phyloP scores from a whole-genome alignment of 495 filamentous ascomycete genomes.

The Apiosordaria backusii region DNA sequence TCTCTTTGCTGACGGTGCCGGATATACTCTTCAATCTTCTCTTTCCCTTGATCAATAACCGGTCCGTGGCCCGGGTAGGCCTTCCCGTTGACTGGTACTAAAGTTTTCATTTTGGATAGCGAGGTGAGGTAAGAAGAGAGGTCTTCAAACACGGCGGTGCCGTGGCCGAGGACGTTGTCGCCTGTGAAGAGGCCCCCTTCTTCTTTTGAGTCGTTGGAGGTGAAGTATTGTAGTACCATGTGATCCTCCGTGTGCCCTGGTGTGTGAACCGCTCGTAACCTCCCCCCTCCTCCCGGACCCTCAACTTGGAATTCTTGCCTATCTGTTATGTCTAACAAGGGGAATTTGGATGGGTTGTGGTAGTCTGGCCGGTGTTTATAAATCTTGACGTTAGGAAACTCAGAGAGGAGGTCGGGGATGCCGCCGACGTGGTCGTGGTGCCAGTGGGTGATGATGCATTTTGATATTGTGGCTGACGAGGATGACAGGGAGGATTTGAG shows the following conservation, averaged over 20 bases:
- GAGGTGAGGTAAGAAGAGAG: conserved; percentile 68
- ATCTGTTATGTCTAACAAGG: conserved; percentile 58
- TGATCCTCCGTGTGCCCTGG: conserved; percentile 90
- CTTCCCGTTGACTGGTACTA: conserved; percentile 37
- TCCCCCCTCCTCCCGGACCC: conserved; percentile 78
- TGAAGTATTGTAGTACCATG: conserved; percentile 66
- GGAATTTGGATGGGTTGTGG: neutral
- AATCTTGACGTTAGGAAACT: conserved; percentile 57
- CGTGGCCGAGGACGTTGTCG: conserved; percentile 92
- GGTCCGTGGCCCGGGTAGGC: conserved; percentile 88
- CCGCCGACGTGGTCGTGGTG: conserved; percentile 83
- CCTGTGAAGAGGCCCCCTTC: conserved; percentile 75
- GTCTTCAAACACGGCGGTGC: conserved; percentile 89
- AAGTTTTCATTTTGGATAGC: conserved; percentile 63
- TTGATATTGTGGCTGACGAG: conserved; percentile 45
- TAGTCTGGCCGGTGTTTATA: conserved; percentile 51
- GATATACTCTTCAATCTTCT: conserved; percentile 76
- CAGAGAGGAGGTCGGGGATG: conserved; percentile 57
- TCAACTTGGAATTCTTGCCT: conserved; percentile 70
- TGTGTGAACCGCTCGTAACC: conserved; percentile 67
- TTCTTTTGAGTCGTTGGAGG: conserved; percentile 52
- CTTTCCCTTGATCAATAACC: conserved; percentile 62
- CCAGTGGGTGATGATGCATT: conserved; percentile 70
- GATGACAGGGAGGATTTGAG: conserved; percentile 56
- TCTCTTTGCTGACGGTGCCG: conserved; percentile 75